These are phyloP conservation scores for Ophiostoma himal-ulmi DNA, from an alignment of 2,329 filamentous ascomycete genomes.

Conservation along the genomic window DNA sequence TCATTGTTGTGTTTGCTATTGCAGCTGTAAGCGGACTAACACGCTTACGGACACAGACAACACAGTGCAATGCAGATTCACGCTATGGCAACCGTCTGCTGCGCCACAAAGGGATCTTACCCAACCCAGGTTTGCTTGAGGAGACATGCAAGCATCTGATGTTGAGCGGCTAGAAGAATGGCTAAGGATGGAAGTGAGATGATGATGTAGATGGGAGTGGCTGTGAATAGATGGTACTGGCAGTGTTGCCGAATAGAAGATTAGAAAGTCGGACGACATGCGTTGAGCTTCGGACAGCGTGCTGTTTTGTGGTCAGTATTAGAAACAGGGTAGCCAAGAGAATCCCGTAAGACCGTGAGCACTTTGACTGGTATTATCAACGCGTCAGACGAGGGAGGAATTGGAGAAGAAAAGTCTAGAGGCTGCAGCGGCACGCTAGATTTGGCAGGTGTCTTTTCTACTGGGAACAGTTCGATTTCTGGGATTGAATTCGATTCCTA, in stretches of 20 bases:
- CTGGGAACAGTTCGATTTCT: neutral
- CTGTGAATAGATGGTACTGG: neutral
- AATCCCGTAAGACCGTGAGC: neutral
- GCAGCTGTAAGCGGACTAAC: neutral
- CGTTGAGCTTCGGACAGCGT: neutral
- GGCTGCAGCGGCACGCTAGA: neutral
- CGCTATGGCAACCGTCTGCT: constrained; percentile 16
- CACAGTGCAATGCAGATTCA: constrained; percentile 7
- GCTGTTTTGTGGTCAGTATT: neutral
- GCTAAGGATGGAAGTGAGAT: neutral
- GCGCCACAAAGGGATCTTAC: constrained; percentile 17
- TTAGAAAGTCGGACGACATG: neutral
- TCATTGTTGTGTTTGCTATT: neutral
- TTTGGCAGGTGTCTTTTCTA: neutral
- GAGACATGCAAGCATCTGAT: neutral
- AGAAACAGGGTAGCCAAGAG: neutral
- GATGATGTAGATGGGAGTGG: neutral
- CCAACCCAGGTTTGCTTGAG: neutral
- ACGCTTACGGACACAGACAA: constrained; percentile 1
- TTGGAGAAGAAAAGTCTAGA: neutral
- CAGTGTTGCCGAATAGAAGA: neutral
- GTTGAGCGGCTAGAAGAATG: neutral
- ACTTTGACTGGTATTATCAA: neutral
- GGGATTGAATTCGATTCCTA: neutral
- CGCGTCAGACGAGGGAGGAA: neutral